Evolutionary conservation across 352 stramenopile genomes (phyloP).

Genomic region (Phytophthora parvispora): DNA sequence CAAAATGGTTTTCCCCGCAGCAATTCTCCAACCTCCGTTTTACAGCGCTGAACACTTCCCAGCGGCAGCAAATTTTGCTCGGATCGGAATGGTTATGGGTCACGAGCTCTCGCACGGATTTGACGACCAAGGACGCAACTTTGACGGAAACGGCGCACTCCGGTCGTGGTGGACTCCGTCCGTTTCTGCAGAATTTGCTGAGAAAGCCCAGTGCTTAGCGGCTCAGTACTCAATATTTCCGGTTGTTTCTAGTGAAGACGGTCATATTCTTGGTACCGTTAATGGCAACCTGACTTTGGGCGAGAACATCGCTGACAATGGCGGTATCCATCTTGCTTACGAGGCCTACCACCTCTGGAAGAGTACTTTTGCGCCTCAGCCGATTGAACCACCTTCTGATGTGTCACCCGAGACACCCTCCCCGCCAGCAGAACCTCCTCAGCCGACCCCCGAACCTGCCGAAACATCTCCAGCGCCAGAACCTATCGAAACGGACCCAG

Average conservation of each 20-base stretch:
- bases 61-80: conserved; percentile 92
- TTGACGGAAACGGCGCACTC: conserved; percentile 86
- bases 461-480: neutral
- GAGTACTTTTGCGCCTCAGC: conserved; percentile 23
- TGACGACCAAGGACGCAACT: conserved; percentile 94
- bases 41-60: conserved; percentile 85
- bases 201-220: conserved; percentile 65
- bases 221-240: conserved; percentile 73
- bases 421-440: conserved; percentile 1
- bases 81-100: conserved; percentile 94
- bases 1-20: conserved; percentile 95
- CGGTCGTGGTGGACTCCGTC: conserved; percentile 92
- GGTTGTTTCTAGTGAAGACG: conserved; percentile 46
- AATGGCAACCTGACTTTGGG: conserved; percentile 93
- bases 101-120: conserved; percentile 97
- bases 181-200: conserved; percentile 57
- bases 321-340: conserved; percentile 86
- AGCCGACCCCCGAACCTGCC: neutral
- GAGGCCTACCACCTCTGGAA: conserved; percentile 84
- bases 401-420: conserved; percentile 5
- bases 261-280: conserved; percentile 61
- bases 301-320: conserved; percentile 95
- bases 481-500: neutral
- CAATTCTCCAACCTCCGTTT: conserved; percentile 92
- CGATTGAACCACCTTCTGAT: too few relatives aligned